Evolutionary conservation across 495 filamentous ascomycete genomes (phyloP).

Genomic region (Apodospora peruviana): DNA sequence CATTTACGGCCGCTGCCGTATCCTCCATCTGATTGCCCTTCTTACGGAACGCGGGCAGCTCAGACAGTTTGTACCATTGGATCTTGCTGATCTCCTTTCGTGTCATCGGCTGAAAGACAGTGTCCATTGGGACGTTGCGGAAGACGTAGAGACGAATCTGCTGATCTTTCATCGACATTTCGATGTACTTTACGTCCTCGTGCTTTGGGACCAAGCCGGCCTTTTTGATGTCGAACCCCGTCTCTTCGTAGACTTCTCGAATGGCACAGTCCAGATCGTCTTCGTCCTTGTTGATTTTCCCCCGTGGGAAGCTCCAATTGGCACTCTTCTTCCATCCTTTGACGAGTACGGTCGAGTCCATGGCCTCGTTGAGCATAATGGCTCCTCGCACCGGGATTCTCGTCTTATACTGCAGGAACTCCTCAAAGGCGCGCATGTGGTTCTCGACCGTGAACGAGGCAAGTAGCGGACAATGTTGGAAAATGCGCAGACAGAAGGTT

Average conservation of each 20-base stretch:
- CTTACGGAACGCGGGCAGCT: conserved; percentile 77
- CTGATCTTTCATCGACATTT: conserved; percentile 86
- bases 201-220: conserved; percentile 67
- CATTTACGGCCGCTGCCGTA: conserved; percentile 51
- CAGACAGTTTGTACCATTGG: conserved; percentile 82
- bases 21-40: conserved; percentile 43
- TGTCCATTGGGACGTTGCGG: conserved; percentile 77
- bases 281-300: conserved; percentile 97
- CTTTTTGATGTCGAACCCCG: conserved; percentile 72
- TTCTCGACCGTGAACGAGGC: conserved; percentile 70
- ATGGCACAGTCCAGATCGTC: conserved; percentile 87
- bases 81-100: conserved; percentile 97
- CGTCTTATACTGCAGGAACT: conserved; percentile 90
- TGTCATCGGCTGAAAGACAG: conserved; percentile 80
- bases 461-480: conserved; percentile 85
- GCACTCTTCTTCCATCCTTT: conserved; percentile 97
- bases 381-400: conserved; percentile 89
- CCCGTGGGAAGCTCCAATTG: conserved; percentile 92
- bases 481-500: conserved; percentile 79
- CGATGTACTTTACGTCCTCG: conserved; percentile 68
- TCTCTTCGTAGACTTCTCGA: conserved; percentile 93
- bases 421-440: conserved; percentile 74
- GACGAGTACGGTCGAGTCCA: conserved; percentile 88
- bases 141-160: conserved; percentile 89
- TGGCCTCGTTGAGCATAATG: conserved; percentile 81